Conservation (phyloP, 495 filamentous ascomycete species). For the Trichocladium uniseriatum region DNA sequence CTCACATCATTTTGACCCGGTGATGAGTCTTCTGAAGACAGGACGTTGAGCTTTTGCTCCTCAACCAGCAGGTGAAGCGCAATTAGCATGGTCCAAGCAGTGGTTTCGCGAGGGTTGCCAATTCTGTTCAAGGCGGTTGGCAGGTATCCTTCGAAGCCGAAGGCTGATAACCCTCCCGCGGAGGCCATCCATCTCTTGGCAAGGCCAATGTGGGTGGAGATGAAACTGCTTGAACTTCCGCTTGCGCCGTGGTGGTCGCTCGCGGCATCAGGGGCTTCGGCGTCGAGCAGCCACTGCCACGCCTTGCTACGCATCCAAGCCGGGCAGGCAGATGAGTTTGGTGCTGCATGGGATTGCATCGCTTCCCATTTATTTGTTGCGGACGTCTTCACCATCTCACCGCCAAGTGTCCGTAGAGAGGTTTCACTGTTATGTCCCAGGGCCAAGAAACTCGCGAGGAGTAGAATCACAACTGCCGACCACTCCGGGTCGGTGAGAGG, state of each 20-base stretch:
- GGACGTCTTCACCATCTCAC: not conserved
- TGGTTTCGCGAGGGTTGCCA: slow-evolving; percentile 45
- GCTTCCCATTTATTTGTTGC: slow-evolving; percentile 29
- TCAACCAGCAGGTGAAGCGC: slow-evolving; percentile 78
- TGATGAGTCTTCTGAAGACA: slow-evolving; percentile 46
- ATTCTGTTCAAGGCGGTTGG: slow-evolving; percentile 50
- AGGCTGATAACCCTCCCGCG: slow-evolving; percentile 38
- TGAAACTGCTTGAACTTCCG: slow-evolving; percentile 28
- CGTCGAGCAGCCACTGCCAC: slow-evolving; percentile 68
- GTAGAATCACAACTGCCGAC: slow-evolving; percentile 62
- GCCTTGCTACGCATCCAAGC: slow-evolving; percentile 57
- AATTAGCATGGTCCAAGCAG: slow-evolving; percentile 60
- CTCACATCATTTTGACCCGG: slow-evolving; percentile 48
- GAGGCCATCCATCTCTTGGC: slow-evolving; percentile 52
- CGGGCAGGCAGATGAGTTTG: slow-evolving; percentile 47
- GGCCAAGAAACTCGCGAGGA: slow-evolving; percentile 48
- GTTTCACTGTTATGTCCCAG: slow-evolving; percentile 21
- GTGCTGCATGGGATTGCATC: slow-evolving; percentile 29
- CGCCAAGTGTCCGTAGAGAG: slow-evolving; percentile 5
- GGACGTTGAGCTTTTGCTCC: slow-evolving; percentile 74
- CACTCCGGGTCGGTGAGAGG: slow-evolving; percentile 55
- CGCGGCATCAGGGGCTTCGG: slow-evolving; percentile 28
- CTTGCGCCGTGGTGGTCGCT: slow-evolving; percentile 8
- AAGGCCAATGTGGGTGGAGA: slow-evolving; percentile 33
- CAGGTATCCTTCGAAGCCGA: slow-evolving; percentile 49